phyloP scores from a whole-genome alignment of 257 asterid species.

The Fraxinus quadrangulata region DNA sequence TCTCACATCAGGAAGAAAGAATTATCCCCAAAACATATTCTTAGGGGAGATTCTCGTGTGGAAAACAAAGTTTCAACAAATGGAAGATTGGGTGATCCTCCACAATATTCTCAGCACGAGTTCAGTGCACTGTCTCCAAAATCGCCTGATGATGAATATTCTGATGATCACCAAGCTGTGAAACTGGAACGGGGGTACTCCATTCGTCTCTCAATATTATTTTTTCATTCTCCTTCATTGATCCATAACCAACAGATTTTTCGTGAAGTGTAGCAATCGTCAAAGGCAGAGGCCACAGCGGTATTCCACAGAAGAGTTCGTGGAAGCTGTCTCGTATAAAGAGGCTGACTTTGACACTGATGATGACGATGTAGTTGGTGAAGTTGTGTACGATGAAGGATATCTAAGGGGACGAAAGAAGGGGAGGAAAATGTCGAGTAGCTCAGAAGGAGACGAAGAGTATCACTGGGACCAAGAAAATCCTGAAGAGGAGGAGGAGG shows the following conservation, averaged over 20 bases:
- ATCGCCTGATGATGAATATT: slow-evolving; percentile 56
- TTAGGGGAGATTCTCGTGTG: slow-evolving; percentile 50
- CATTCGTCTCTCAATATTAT: neutral
- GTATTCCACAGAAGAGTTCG: slow-evolving; percentile 49
- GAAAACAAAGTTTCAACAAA: slow-evolving; percentile 57
- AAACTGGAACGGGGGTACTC: slow-evolving; percentile 70
- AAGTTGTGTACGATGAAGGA: slow-evolving; percentile 88
- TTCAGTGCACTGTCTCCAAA: slow-evolving; percentile 57
- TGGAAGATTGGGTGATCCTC: slow-evolving; percentile 68
- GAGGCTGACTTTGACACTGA: slow-evolving; percentile 81
- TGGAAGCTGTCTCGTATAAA: slow-evolving; percentile 69
- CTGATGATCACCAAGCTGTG: slow-evolving; percentile 50
- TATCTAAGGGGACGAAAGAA: slow-evolving; percentile 62
- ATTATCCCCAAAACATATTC: slow-evolving; percentile 55
- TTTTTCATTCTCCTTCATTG: neutral
- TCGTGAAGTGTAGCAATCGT: slow-evolving; percentile 55
- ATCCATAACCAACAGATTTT: neutral
- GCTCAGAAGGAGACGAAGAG: slow-evolving; percentile 92
- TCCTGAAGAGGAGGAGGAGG: slow-evolving; percentile 79
- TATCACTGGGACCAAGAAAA: slow-evolving; percentile 77
- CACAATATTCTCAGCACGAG: slow-evolving; percentile 48
- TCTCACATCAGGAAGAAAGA: slow-evolving; percentile 56
- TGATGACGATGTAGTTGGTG: slow-evolving; percentile 84
- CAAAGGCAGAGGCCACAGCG: slow-evolving; percentile 85
- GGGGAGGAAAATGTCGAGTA: slow-evolving; percentile 65